Evolutionary conservation across 306 rosid species (phyloP).

Genomic region (Sesbania bispinosa): DNA sequence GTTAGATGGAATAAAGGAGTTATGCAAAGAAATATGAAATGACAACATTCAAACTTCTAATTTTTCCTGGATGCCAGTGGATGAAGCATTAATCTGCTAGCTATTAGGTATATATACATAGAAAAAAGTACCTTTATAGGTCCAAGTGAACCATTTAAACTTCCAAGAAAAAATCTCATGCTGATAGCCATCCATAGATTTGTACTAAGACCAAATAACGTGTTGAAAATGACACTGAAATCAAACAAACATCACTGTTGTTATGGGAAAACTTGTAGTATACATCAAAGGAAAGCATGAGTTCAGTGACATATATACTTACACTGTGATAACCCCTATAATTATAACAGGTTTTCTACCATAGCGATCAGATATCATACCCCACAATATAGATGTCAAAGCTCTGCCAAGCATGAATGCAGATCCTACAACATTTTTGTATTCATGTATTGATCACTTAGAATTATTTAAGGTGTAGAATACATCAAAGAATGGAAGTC

Average conservation of each 20-base stretch:
- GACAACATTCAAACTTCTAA: background rate
- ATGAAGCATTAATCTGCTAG: background rate
- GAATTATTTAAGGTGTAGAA: background rate
- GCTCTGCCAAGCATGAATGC: slow-evolving; percentile 75
- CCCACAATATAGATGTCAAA: slow-evolving; percentile 75
- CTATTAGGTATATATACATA: background rate
- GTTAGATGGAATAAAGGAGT: too few relatives aligned
- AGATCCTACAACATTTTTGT: slow-evolving; percentile 51
- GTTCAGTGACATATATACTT: slow-evolving; percentile 22
- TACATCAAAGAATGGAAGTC: background rate
- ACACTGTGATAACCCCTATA: slow-evolving; percentile 55
- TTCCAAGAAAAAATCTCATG: slow-evolving; percentile 78
- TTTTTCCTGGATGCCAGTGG: background rate
- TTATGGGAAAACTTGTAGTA: background rate
- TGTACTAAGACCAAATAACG: slow-evolving; percentile 79
- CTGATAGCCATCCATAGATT: slow-evolving; percentile 80
- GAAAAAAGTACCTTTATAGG: slow-evolving; percentile 60
- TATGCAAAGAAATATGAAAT: too few relatives aligned
- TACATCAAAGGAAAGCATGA: background rate
- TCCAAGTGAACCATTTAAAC: slow-evolving; percentile 76
- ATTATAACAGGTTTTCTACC: slow-evolving; percentile 76
- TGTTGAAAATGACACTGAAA: slow-evolving; percentile 71
- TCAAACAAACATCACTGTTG: background rate
- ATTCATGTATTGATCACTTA: background rate
- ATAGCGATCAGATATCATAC: slow-evolving; percentile 74